These are phyloP conservation scores for Decorospora gaudefroyi DNA, from an alignment of 2,329 filamentous ascomycete species.

Conservation along the genomic window DNA sequence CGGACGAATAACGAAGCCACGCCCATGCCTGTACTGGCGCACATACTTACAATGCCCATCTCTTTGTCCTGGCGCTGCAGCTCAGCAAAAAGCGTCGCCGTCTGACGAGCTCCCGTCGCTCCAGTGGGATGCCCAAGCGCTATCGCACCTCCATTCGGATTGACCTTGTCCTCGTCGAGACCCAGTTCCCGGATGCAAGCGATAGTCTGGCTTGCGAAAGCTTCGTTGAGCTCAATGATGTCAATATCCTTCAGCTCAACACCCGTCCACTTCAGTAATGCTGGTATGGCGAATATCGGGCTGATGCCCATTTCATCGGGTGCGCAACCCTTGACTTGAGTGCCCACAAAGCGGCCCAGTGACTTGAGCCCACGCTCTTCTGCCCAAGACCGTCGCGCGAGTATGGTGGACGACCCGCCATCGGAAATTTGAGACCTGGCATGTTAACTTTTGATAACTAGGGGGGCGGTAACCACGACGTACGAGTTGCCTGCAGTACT, in stretches of 20 bases:
- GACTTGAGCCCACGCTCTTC: conserved; percentile 85
- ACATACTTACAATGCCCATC: conserved; percentile 89
- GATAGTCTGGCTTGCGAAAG: conserved; percentile 94
- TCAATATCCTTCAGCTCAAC: conserved; percentile 81
- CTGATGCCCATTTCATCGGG: conserved; percentile 97
- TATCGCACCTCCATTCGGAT: conserved; percentile 79
- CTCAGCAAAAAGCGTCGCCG: conserved; percentile 78
- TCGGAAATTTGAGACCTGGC: conserved; percentile 87
- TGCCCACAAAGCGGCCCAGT: conserved; percentile 88
- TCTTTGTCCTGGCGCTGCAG: conserved; percentile 69
- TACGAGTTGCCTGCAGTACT: conserved; percentile 83
- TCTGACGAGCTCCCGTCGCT: conserved; percentile 74
- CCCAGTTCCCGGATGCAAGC: conserved; percentile 74
- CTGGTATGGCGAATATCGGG: conserved; percentile 71
- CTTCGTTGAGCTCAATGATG: conserved; percentile 92
- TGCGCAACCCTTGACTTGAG: conserved; percentile 86
- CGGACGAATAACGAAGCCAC: conserved; percentile 42
- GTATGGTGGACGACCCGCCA: conserved; percentile 82
- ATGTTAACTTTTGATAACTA: conserved; percentile 5
- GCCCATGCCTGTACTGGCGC: conserved; percentile 51
- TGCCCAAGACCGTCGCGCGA: conserved; percentile 92
- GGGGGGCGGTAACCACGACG: conserved; percentile 5
- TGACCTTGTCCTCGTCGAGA: conserved; percentile 75
- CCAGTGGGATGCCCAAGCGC: conserved; percentile 81
- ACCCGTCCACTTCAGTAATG: conserved; percentile 78